Base-by-base conservation (phyloP, 768 basidiomycete species). In the Tylopilus rubrobrunneus region DNA sequence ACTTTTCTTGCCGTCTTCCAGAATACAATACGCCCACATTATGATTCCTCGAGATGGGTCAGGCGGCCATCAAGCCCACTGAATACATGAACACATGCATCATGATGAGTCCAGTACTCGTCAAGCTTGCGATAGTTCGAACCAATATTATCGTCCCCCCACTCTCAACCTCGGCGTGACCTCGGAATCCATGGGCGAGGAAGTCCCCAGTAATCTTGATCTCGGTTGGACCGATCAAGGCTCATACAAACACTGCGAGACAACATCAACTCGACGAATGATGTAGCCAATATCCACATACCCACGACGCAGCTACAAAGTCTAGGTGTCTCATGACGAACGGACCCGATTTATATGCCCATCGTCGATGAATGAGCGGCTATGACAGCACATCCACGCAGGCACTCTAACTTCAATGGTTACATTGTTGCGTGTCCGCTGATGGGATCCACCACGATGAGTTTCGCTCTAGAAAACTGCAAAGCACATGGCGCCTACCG, bases 381-480 rank as follows among this genome's bases (percentile, higher is more conserved):
- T 52, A 29, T 27, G 15, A 12, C 53, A 54, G 14, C 41, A 21
- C 53, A 54, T 37, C 53, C 53, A 54, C 3, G 28, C 8, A 8
- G 53, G 53, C 0, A 54, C 43, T 11, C 21, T 29, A 34, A 53
- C 2, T n/a, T n/a, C n/a, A 28, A 53, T 23, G 28, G 42, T 29
- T 5, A 43, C 28, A 3, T 29, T 14, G 2, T n/a, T 27, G 2
- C 41, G n/a, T 23, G 23, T 36, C 5, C 17, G 49, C 53, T 54
- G 41, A 27, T 11, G 36, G 6, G 33, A 29, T 28, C 15, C 41
- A 17, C 7, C 7, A 15, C 5, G 2, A 25, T 39, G 23, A 55
- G 29, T 15, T 9, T 14, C n/a, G 2, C 17, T 1, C 29, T 25
- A 0, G 1, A 29, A 25, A 34, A 12, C 7, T 23, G 6, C 5